These are phyloP conservation scores for Quercus parvula DNA, from an alignment of 306 rosid species.

Conservation along the genomic window DNA sequence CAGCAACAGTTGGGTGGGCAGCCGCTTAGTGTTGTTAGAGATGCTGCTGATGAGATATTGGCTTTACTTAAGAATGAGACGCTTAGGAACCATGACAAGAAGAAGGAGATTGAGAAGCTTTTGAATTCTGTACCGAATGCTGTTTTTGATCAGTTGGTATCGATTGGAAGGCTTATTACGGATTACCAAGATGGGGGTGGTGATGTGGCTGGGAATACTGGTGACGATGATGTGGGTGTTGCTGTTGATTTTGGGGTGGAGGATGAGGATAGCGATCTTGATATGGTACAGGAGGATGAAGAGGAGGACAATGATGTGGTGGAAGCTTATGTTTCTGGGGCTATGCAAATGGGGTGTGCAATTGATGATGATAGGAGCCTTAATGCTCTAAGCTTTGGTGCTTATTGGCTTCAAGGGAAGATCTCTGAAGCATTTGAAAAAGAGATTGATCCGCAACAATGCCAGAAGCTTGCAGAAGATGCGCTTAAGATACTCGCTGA, in stretches of 20 bases:
- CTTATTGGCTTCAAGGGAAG: constrained; percentile 98
- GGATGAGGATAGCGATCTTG: constrained; percentile 93
- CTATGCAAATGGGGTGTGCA: constrained; percentile 92
- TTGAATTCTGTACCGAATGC: constrained; percentile 48
- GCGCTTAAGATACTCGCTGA: constrained; percentile 78
- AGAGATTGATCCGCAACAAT: constrained; percentile 83
- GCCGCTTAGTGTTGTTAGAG: constrained; percentile 70
- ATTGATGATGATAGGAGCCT: constrained; percentile 85
- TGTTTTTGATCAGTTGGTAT: constrained; percentile 64
- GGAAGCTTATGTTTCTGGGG: constrained; percentile 53
- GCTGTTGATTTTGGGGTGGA: constrained; percentile 93
- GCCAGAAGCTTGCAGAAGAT: constrained; percentile 88
- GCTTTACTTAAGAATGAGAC: constrained; percentile 68
- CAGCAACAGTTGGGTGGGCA: constrained; percentile 89
- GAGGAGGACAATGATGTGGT: constrained; percentile 78
- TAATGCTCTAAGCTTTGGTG: constrained; percentile 93
- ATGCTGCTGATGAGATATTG: constrained; percentile 82
- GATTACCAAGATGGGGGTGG: constrained; percentile 68
- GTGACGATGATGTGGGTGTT: constrained; percentile 90
- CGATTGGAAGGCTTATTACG: constrained; percentile 72
- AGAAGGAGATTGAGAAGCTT: constrained; percentile 84
- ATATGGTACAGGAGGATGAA: constrained; percentile 84
- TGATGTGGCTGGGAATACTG: constrained; percentile 39
- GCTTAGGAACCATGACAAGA: constrained; percentile 64
- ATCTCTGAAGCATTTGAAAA: constrained; percentile 87